phyloP scores from a whole-genome alignment of 495 filamentous ascomycete species.

The Margaritispora aquatica region DNA sequence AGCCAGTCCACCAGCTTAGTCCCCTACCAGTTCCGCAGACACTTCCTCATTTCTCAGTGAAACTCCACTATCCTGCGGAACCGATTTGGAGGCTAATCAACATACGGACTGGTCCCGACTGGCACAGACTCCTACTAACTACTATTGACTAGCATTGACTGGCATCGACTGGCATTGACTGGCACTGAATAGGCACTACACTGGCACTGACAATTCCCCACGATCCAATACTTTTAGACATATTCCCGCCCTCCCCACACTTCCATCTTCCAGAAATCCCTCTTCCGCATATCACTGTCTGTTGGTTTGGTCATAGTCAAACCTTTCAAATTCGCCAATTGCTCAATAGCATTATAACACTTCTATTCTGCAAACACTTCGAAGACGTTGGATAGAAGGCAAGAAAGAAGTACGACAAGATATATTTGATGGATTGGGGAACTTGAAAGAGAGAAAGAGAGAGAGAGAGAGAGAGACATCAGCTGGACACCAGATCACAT shows the following conservation, averaged over 20 bases:
- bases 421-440: conserved; percentile 3
- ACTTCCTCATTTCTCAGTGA: too few relatives aligned
- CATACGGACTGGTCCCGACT: background rate
- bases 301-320: background rate
- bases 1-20: background rate
- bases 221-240: background rate
- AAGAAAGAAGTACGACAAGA: background rate
- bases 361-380: background rate
- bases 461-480: too few relatives aligned
- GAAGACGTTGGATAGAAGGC: background rate
- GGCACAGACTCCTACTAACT: too few relatives aligned
- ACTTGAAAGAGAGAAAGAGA: too few relatives aligned
- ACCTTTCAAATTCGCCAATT: background rate
- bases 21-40: too few relatives aligned
- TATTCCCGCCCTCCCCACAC: background rate
- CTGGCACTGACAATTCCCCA: background rate
- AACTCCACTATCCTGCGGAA: background rate
- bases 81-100: background rate
- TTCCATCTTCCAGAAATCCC: background rate
- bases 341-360: background rate
- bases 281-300: background rate
- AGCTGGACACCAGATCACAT: too few relatives aligned
- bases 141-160: too few relatives aligned
- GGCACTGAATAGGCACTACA: too few relatives aligned
- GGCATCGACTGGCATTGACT: too few relatives aligned